Base-by-base conservation (phyloP, 108 stramenopile species). In the Skeletonema potamos region DNA sequence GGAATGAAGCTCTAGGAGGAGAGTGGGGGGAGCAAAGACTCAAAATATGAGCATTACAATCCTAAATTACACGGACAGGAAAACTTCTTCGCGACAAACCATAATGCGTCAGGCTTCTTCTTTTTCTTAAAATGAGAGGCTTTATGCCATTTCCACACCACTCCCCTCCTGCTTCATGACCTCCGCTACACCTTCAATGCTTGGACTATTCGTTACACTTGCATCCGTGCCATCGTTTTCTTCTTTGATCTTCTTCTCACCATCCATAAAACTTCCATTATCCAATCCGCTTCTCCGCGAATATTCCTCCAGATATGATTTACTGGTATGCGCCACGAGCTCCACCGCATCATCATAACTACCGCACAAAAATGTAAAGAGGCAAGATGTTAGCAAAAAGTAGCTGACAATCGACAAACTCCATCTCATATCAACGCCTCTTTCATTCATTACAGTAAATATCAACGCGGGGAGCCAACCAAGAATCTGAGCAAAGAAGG, bases 401-500 rank as follows among this genome's bases (percentile, higher is more conserved):
- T 48, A 73, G 28, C 72, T 74, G 4, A 82, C 15, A 26, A 34
- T 68, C 4, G 70, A 24, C 36, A 78, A 17, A n/a, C 77, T 66
- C 81, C 76, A 77, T 43, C 81, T 72, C 74, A 87, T 88, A 29
- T 56, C 77, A 4, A 89, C 78, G 11, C 82, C 87, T 15, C 55
- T 63, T 69, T 93, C 90, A 64, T 88, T 91, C 84, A 94, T 77
- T 6, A 82, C 34, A 0, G 86, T 87, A 44, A 90, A 91, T 5
- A 94, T 36, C 20, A 94, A 65, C 7, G 89, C 82, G 4, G 92
- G 92, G 6, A 88, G 64, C 90, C 90, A 94, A 0, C 80, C 82
- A 0, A 89, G 18, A 24, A 89, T 69, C 66, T 89, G 89, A 13
- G 78, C 76, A 33, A 73, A 75, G 64, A 84, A 84, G 15, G 68